Base-by-base conservation (phyloP, 352 stramenopile genomes). In the Globisporangium abappressorium region DNA sequence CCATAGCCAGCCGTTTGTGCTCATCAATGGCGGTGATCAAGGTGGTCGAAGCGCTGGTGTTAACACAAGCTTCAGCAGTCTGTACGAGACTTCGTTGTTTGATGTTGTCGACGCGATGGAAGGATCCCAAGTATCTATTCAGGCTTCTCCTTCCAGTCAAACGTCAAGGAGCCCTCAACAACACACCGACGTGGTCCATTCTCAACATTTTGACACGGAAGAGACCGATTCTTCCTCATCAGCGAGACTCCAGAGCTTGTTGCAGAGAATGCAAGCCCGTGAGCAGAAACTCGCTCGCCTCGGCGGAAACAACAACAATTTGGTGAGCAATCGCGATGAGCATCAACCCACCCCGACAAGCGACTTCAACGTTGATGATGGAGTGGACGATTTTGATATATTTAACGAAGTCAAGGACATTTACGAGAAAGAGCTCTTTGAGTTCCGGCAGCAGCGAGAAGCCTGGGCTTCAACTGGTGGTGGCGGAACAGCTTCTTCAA, bases 71-170 rank as follows among this genome's bases (percentile, higher is more conserved):
- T 74, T 74, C 41, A 66, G 63, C 24, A 70, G 51, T 54, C 28
- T 88, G 58, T 84, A 81, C 54, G 80, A 88, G 30, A 70, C 74
- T 3, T 83, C 76, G 3, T 53, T 88, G 30, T 76, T 85, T 38
- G 80, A 84, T 28, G 70, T 81, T 8, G 72, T 88, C 2, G 71
- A 88, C 30, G 70, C 74, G 0, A 72, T 88, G 20, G 80, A 87
- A 61, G 55, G 28, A 30, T 36, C n/a, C 24, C 28, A 22, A 15
- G 30, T 7, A 55, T 20, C 26, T 33, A 43, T 15, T 5, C 24
- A 51, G 8, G 28, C 15, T 15, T 47, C 46, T 54, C 3, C 58
- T 9, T 20, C 30, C 9, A 34, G 33, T 49, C 56, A 30, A 62
- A 22, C 33, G 5, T 6, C 33, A 24, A 47, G 30, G 11, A 20